Evolutionary conservation across 2,329 filamentous ascomycete genomes (phyloP).

Genomic region (Tolypocladium nubicola): DNA sequence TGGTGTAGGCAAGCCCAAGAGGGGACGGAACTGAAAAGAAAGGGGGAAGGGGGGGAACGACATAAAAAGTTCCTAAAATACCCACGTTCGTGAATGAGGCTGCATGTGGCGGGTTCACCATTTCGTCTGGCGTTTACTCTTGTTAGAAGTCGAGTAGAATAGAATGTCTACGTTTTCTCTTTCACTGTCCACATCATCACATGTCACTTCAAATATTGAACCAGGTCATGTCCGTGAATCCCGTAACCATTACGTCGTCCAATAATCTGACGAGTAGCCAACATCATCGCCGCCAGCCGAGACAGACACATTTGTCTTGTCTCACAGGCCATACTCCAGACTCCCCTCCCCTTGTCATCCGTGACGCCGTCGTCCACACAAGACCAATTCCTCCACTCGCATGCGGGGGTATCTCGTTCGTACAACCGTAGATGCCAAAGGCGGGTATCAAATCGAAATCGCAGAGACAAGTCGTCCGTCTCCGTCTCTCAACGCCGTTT

Average conservation of each 20-base stretch:
- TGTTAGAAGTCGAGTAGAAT: background rate
- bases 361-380: background rate
- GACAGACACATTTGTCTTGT: background rate
- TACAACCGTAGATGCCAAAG: background rate
- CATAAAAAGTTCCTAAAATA: background rate
- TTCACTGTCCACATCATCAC: background rate
- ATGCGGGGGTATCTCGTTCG: background rate
- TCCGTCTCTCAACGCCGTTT: background rate
- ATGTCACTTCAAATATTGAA: background rate
- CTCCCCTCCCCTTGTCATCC: background rate
- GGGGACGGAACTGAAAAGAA: conserved; percentile 15
- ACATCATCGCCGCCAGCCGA: background rate
- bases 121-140: background rate
- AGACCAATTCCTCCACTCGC: background rate
- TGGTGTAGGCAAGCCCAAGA: conserved; percentile 29
- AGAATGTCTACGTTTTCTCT: background rate
- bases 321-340: background rate
- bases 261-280: background rate
- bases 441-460: background rate
- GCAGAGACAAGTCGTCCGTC: background rate
- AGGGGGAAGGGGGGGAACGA: background rate
- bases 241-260: background rate
- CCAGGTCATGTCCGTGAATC: background rate
- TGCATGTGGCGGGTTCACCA: background rate
- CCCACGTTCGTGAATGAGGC: background rate